These are phyloP conservation scores for Sarocladium oryzae DNA, from an alignment of 2,329 filamentous ascomycete species.

Conservation along the genomic window DNA sequence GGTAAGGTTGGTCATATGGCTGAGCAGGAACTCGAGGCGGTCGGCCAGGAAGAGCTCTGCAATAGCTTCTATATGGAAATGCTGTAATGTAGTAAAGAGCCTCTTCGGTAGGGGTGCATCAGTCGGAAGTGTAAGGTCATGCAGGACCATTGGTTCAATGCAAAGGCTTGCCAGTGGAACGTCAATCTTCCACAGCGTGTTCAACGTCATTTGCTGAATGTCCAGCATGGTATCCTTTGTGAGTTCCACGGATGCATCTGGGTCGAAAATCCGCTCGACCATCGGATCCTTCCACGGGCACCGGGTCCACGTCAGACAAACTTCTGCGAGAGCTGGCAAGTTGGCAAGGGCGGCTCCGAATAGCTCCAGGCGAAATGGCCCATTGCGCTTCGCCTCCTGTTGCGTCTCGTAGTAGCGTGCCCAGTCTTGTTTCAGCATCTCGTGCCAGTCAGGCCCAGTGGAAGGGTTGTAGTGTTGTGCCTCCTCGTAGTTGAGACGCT, in stretches of 20 bases:
- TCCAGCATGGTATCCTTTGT: constrained; percentile 12
- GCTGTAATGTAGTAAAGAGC: neutral
- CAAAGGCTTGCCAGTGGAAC: constrained; percentile 15
- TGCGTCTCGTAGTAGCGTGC: constrained; percentile 30
- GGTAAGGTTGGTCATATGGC: constrained; percentile 15
- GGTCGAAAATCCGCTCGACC: constrained; percentile 11
- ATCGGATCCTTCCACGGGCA: constrained; percentile 16
- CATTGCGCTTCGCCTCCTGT: constrained; percentile 17
- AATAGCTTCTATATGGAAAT: constrained; percentile 9
- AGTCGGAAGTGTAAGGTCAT: neutral
- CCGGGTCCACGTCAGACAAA: constrained; percentile 18
- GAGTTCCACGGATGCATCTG: constrained; percentile 15
- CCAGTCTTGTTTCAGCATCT: constrained; percentile 22
- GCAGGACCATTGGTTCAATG: constrained; percentile 16
- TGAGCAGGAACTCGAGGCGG: constrained; percentile 16
- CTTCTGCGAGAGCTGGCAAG: constrained; percentile 16
- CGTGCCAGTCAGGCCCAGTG: constrained; percentile 2
- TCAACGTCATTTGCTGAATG: constrained; percentile 17
- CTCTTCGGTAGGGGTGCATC: constrained; percentile 4
- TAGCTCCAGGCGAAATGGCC: neutral
- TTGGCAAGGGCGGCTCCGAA: constrained; percentile 11
- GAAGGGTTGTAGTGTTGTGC: neutral
- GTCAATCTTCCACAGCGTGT: constrained; percentile 12
- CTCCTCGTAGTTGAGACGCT: constrained; percentile 12
- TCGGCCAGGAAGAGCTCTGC: constrained; percentile 12